These are phyloP conservation scores for Biscutella laevigata DNA, from an alignment of 441 rosid species.

Conservation along the genomic window DNA sequence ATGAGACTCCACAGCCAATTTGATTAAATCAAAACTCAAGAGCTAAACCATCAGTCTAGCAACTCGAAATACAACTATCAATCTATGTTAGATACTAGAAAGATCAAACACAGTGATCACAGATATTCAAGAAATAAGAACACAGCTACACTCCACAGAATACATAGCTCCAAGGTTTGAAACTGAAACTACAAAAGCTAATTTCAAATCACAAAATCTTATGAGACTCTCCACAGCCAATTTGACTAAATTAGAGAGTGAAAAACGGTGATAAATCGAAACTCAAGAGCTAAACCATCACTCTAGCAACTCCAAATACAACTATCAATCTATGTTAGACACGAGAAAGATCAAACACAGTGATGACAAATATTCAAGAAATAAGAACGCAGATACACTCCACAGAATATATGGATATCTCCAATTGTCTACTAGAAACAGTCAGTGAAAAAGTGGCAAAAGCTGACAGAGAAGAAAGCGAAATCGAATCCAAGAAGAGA, in stretches of 20 bases:
- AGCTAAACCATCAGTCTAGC: no score
- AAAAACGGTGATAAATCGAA: not conserved
- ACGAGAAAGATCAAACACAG: conserved; percentile 11
- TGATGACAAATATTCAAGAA: conserved; percentile 9
- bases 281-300: conserved; percentile 15
- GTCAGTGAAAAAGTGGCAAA: no score
- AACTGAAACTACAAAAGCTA: no score
- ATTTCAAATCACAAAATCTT: no score
- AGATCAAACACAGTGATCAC: no score
- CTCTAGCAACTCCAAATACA: not conserved
- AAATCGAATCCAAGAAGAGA: conserved; percentile 7
- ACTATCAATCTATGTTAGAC: not conserved
- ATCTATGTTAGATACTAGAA: no score
- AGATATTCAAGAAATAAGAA: no score
- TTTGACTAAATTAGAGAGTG: not conserved
- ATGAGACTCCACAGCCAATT: not conserved
- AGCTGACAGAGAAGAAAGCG: not conserved
- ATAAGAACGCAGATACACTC: conserved; percentile 1
- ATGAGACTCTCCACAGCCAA: no score
- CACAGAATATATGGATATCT: not conserved
- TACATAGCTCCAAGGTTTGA: no score
- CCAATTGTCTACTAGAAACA: not conserved
- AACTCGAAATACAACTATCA: no score
- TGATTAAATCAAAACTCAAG: no score
- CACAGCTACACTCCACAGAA: no score